Base-by-base conservation (phyloP, 2,329 filamentous ascomycete genomes). In the Paradendryphiella salina region DNA sequence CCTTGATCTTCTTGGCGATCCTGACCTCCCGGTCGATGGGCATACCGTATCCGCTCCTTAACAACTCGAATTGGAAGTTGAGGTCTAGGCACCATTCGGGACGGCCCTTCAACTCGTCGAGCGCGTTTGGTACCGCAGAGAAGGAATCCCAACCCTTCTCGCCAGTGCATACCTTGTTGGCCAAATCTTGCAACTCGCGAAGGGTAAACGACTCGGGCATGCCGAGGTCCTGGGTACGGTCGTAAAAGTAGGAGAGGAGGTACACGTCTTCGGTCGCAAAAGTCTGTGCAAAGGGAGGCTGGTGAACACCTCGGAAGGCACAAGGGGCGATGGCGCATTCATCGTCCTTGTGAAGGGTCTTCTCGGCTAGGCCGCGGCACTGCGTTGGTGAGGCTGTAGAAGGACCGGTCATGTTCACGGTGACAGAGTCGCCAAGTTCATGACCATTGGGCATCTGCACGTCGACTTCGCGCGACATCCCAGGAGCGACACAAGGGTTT, bases 171-270 rank as follows among this genome's bases (percentile, higher is more conserved):
- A 99, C 95, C 33, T 87, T 87, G 59, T 85, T 80, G 0, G 94
- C 85, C 14, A 97, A 83, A 54, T 95, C 89, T 67, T 92, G 87
- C 67, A 99, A 82, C 78, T 99, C 94, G 41, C 86, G 84, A 28
- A 99, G 79, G 0, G 92, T 96, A 76, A 97, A 99, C 5, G 89
- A 92, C 61, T 96, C 91, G n/a, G 95, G 94, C 91, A 99, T 97
- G 61, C 95, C 95, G 9, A 99, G 84, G 4, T 91, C 90, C 73
- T 89, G 84, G 18, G 89, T 95, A 66, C 95, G 92, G 79, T 99
- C 94, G 77, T 88, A 96, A 77, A 99, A 99, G 82, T 96, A 99
- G 23, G 90, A 96, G 76, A 99, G 93, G 63, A 97, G 90, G 77
- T 93, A 99, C 32, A 97, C 85, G 66, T 96, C 92, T 75, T 97